Evolutionary conservation across 1,139 yeast genomes (phyloP).

Genomic region (Blastobotrys persicus): DNA sequence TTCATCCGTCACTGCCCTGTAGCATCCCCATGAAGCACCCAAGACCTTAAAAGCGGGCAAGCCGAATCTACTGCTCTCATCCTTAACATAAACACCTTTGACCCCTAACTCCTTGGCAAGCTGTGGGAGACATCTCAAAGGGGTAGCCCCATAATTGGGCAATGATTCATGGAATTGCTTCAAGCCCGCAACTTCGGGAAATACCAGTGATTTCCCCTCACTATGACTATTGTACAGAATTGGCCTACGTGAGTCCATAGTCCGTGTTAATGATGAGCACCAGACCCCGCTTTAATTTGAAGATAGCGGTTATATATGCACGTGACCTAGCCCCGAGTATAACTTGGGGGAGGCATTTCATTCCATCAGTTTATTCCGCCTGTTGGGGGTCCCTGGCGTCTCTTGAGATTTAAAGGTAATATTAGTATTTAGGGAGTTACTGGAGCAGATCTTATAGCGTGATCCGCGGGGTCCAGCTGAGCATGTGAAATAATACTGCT

Average conservation of each 20-base stretch:
- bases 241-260: neutral
- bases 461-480: no score
- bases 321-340: no score
- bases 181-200: neutral
- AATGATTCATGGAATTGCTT: neutral
- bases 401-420: no score
- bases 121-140: neutral
- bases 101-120: neutral
- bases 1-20: neutral
- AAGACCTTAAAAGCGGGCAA: neutral
- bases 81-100: neutral
- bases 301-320: no score
- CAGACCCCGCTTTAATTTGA: neutral
- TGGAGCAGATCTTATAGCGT: no score
- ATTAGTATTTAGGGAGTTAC: no score
- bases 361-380: no score
- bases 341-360: no score
- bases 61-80: neutral
- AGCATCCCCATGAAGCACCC: neutral
- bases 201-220: neutral
- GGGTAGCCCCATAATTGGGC: neutral
- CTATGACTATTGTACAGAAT: no score
- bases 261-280: neutral
- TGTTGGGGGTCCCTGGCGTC: no score
- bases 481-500: neutral